Evolutionary conservation across 306 rosid species (phyloP).

Genomic region (Urtica urens): DNA sequence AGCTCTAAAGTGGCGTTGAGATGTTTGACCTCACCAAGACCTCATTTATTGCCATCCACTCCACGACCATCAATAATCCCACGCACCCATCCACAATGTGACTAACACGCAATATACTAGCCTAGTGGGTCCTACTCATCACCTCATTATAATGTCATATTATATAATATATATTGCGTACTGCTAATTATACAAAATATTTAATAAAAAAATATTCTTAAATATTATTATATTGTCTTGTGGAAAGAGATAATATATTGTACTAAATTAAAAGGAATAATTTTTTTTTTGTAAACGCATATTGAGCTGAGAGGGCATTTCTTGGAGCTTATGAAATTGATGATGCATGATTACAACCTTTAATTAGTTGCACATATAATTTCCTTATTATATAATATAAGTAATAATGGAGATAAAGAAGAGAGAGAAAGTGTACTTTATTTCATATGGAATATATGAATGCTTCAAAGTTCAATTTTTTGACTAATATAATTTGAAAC

Average conservation of each 20-base stretch:
- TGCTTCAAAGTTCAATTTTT: too few species aligned
- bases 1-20: slow-evolving; percentile 7
- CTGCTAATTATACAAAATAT: too few species aligned
- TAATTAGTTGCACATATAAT: too few species aligned
- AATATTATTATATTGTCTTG: too few species aligned
- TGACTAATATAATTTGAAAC: too few species aligned
- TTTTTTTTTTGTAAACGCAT: not conserved
- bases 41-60: slow-evolving; percentile 33
- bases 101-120: slow-evolving; percentile 25
- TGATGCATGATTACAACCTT: not conserved
- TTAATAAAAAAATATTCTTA: too few species aligned
- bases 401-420: too few species aligned
- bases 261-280: not conserved
- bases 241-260: not conserved
- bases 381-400: too few species aligned
- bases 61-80: slow-evolving; percentile 3
- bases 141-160: not conserved
- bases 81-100: slow-evolving; percentile 12
- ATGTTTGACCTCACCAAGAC: slow-evolving; percentile 39
- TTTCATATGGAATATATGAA: too few species aligned
- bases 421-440: too few species aligned
- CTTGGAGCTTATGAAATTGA: not conserved
- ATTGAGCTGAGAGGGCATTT: not conserved
- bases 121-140: not conserved
- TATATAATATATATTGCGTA: too few species aligned